Evolutionary conservation across 2,329 filamentous ascomycete species (phyloP).

Genomic region (Aspergillus candidus): DNA sequence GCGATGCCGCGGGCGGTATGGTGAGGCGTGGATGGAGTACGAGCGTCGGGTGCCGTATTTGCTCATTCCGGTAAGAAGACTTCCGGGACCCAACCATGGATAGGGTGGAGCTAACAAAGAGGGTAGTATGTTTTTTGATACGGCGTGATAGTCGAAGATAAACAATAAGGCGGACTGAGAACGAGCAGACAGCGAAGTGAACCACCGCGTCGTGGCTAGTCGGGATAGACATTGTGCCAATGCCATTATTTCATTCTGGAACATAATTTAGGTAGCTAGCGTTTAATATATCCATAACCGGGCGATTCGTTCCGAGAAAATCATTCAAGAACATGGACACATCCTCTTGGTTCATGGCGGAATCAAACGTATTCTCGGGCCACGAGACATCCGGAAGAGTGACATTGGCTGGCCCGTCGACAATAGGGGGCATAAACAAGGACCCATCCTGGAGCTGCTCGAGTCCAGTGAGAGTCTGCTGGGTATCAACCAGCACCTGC

Average conservation of each 20-base stretch:
- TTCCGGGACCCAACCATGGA: too few relatives aligned
- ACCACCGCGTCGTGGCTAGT: neutral
- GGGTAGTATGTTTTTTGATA: constrained; percentile 14
- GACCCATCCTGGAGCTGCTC: constrained; percentile 20
- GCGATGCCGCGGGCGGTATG: constrained; percentile 69
- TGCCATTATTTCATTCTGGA: too few relatives aligned
- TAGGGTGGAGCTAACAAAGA: constrained; percentile 1
- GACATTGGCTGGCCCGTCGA: constrained; percentile 14
- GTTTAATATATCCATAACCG: constrained; percentile 21
- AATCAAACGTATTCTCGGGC: constrained; percentile 18
- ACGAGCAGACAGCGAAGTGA: neutral
- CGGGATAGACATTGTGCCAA: too few relatives aligned
- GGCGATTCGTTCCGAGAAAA: constrained; percentile 21
- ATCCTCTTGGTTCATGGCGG: constrained; percentile 17
- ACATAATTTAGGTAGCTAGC: constrained; percentile 13
- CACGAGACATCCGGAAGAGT: constrained; percentile 19
- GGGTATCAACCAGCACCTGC: constrained; percentile 18
- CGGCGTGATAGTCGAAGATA: neutral
- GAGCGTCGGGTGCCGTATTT: constrained; percentile 71
- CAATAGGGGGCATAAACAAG: constrained; percentile 13
- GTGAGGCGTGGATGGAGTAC: constrained; percentile 74
- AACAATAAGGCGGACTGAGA: neutral
- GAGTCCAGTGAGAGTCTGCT: constrained; percentile 18
- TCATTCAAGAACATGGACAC: constrained; percentile 24
- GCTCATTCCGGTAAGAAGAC: constrained; percentile 62